Percentiles rank a stretch among this genome's conserved stretches.
These are phyloP conservation scores for Gossypium davidsonii DNA, from an alignment of 441 rosid species.

Conservation along the genomic window DNA sequence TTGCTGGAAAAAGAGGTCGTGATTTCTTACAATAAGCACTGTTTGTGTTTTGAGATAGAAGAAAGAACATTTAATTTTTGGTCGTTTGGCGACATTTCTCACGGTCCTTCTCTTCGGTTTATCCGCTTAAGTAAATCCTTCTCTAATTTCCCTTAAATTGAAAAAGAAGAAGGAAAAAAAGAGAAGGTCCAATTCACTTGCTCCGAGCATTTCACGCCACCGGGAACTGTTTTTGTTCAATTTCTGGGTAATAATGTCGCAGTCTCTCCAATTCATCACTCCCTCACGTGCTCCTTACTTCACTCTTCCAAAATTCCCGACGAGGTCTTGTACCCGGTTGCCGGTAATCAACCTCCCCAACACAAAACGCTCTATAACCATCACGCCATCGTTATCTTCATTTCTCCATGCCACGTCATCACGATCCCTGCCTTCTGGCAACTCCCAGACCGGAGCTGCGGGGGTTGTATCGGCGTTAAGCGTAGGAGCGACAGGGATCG, in stretches of 20 bases:
- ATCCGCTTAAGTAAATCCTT: slow-evolving; percentile 33
- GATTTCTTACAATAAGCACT: no score
- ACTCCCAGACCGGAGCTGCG: slow-evolving; percentile 28
- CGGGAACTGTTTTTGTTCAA: not conserved
- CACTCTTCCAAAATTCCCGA: slow-evolving; percentile 35
- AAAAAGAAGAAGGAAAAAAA: not conserved
- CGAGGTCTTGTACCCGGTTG: slow-evolving; percentile 30
- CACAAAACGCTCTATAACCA: slow-evolving; percentile 24
- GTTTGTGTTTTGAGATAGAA: no score
- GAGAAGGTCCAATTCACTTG: not conserved
- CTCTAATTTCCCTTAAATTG: not conserved
- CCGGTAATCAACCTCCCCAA: slow-evolving; percentile 20
- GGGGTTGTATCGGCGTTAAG: slow-evolving; percentile 17
- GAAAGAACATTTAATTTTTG: no score
- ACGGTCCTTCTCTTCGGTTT: slow-evolving; percentile 24
- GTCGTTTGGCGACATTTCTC: slow-evolving; percentile 30
- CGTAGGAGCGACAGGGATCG: slow-evolving; percentile 45
- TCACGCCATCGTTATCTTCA: slow-evolving; percentile 38
- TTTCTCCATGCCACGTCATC: slow-evolving; percentile 37
- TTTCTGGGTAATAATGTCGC: slow-evolving; percentile 42
- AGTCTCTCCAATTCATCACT: slow-evolving; percentile 56
- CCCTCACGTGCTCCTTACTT: slow-evolving; percentile 34
- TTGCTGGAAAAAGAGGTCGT: no score
- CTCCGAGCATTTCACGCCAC: not conserved
- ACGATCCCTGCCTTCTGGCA: slow-evolving; percentile 40